Evolutionary conservation across 805 yeast species (phyloP), one percentile per base, ranked within the genome.

Genomic region (Ogataea pini): DNA sequence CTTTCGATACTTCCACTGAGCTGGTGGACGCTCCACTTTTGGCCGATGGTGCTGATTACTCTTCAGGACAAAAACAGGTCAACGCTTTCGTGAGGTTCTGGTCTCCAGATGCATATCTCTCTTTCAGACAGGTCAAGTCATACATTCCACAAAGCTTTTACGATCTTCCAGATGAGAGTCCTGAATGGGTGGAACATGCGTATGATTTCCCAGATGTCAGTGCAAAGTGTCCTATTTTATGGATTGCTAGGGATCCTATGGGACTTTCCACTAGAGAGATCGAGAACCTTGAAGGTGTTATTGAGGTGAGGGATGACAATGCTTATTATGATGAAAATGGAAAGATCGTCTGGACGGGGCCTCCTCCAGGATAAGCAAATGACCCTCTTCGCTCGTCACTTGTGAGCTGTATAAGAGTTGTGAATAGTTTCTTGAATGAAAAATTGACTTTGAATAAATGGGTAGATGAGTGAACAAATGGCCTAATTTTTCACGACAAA

Each of bases 231-330:
- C 96, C 96, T 1, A 72, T 75, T n/a, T 70, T 92, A 17, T 92
- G 99, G 99, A 80, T 92, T 60, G 95, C 97, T n/a, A 72, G 73
- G 49, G 99, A 92, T 65, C 85, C 88, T 8, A 80, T 82, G 78
- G 98, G 98, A 1, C 77, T 89, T 57, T 86, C 96, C 1, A 68
- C 73, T 1, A 63, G 60, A 12, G 82, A 84, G 58, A 82, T 86
- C 18, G 77, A 76, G 33, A 72, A 79, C 36, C 75, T 88, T 44
- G 64, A 71, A 17, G 76, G 73, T 1, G 72, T 81, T 7, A 78
- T 89, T 41, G 75, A 77, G 14, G 81, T 87, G 43, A 72, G 80
- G 46, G 96, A 90, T 62, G 82, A 76, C 40, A 83, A 85, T 56
- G 80, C 96, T 0, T 65, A 70, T 40, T 80, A 87, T 48, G 70